phyloP scores from a whole-genome alignment of 371 early-diverging fungal genomes.

The Amoeboaphelidium protococcarum region DNA sequence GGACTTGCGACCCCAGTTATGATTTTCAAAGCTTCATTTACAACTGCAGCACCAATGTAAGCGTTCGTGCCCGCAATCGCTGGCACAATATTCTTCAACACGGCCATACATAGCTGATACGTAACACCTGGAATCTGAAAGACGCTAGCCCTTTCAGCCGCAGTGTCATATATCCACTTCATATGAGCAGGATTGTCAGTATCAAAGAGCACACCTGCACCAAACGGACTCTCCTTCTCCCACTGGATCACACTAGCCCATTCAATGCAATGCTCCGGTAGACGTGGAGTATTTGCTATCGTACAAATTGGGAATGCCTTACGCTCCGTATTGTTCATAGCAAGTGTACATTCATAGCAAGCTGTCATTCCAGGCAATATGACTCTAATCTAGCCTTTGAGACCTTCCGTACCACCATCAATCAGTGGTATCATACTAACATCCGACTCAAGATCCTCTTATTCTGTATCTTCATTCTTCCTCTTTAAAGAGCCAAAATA shows the following conservation, averaged over 20 bases:
- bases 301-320: constrained; percentile 35
- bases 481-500: too few species aligned
- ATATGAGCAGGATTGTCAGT: constrained; percentile 76
- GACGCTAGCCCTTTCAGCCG: constrained; percentile 36
- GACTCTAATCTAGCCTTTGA: constrained; percentile 77
- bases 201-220: constrained; percentile 42
- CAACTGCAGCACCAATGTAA: too few species aligned
- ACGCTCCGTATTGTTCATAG: constrained; percentile 29
- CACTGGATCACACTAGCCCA: constrained; percentile 70
- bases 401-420: constrained; percentile 91
- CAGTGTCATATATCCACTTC: constrained; percentile 51
- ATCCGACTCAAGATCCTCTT: constrained; percentile 40
- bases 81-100: constrained; percentile 57
- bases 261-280: constrained; percentile 68
- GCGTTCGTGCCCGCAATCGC: constrained; percentile 51
- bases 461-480: too few species aligned
- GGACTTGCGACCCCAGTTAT: too few species aligned
- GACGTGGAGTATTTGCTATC: constrained; percentile 51
- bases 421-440: constrained; percentile 53
- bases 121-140: constrained; percentile 70
- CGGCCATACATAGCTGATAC: constrained; percentile 75
- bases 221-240: constrained; percentile 47
- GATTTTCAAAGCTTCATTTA: too few species aligned
- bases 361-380: constrained; percentile 52
- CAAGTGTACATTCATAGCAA: constrained; percentile 60